Conservation (phyloP, 352 stramenopile genomes). For the Globisporangium orthogonon region DNA sequence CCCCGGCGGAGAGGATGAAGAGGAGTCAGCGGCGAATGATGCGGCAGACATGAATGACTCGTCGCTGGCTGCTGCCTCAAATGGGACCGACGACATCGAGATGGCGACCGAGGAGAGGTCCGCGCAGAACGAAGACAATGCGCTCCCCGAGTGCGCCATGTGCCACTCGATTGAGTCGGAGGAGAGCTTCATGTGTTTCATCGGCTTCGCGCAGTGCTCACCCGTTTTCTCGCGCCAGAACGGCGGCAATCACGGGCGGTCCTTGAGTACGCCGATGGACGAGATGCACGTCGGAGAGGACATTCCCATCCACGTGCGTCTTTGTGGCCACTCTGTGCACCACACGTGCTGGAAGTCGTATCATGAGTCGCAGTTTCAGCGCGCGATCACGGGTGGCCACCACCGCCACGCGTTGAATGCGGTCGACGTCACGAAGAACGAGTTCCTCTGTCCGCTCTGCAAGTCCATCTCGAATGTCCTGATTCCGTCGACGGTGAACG, state of each 20-base stretch:
- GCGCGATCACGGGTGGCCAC: conserved; percentile 88
- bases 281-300: conserved; percentile 85
- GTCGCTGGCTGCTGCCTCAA: conserved; percentile 17
- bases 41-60: neutral
- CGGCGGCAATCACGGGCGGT: conserved; percentile 38
- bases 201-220: conserved; percentile 81
- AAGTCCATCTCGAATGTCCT: conserved; percentile 97
- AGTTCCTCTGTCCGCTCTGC: conserved; percentile 96
- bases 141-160: conserved; percentile 72
- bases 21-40: conserved; percentile 13
- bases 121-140: conserved; percentile 8
- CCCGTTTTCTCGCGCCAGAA: conserved; percentile 68
- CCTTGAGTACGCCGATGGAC: conserved; percentile 72
- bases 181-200: conserved; percentile 83
- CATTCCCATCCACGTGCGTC: conserved; percentile 68
- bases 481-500: conserved; percentile 80
- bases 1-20: conserved; percentile 33
- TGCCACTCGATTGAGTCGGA: conserved; percentile 76
- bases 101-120: conserved; percentile 33
- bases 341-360: conserved; percentile 94
- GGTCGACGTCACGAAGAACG: conserved; percentile 94
- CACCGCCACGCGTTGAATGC: conserved; percentile 91
- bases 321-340: conserved; percentile 95
- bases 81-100: conserved; percentile 22
- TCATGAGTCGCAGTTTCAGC: conserved; percentile 92